Evolutionary conservation across 2,329 filamentous ascomycete species (phyloP).

Genomic region (Phyllosticta citriasiana): DNA sequence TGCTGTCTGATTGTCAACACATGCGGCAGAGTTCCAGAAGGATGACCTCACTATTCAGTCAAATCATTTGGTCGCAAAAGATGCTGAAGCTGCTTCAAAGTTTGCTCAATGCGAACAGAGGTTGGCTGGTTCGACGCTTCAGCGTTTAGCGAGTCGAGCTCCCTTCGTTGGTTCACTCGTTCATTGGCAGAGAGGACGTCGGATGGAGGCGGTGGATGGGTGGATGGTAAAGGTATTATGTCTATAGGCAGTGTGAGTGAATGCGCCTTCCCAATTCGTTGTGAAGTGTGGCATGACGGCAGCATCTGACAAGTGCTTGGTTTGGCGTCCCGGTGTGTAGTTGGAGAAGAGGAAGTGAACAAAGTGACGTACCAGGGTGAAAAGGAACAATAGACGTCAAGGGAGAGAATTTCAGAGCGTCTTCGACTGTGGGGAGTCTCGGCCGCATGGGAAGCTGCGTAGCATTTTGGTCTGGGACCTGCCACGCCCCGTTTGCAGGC

Average conservation of each 20-base stretch:
- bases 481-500: constrained; percentile 20
- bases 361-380: constrained; percentile 51
- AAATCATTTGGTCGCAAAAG: constrained; percentile 63
- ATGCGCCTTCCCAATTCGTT: neutral
- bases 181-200: constrained; percentile 33
- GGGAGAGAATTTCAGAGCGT: constrained; percentile 73
- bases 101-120: constrained; percentile 59
- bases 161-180: constrained; percentile 39
- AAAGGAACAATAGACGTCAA: constrained; percentile 73
- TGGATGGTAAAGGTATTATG: constrained; percentile 36
- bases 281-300: neutral
- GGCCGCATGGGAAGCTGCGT: constrained; percentile 20
- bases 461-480: constrained; percentile 19
- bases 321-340: neutral
- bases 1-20: neutral
- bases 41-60: constrained; percentile 51
- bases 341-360: constrained; percentile 9
- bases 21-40: neutral
- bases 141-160: constrained; percentile 58
- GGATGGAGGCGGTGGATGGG: constrained; percentile 30
- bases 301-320: neutral
- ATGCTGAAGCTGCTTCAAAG: constrained; percentile 63
- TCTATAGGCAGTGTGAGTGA: constrained; percentile 22
- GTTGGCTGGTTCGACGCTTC: constrained; percentile 52
- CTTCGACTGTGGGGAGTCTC: constrained; percentile 48